Evolutionary conservation across 2,329 filamentous ascomycete genomes (phyloP).

Genomic region (Curvularia sp.): DNA sequence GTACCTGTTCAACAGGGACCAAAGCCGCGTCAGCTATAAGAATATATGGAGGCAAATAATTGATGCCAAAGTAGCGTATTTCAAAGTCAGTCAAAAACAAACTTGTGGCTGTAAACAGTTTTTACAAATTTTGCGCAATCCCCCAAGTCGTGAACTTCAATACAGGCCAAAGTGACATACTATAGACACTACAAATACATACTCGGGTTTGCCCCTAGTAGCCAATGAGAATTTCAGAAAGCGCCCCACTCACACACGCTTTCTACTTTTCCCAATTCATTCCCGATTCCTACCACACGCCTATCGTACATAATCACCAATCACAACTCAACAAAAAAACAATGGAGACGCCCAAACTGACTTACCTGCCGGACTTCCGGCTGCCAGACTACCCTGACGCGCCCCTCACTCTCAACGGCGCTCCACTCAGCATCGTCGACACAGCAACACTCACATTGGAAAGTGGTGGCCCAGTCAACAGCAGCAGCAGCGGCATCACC

Average conservation of each 20-base stretch:
- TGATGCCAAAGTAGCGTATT: background rate
- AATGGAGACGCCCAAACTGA: slow-evolving; percentile 13
- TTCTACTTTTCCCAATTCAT: slow-evolving; percentile 11
- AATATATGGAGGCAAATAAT: slow-evolving; percentile 16
- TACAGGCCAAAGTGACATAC: background rate
- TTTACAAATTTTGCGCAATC: background rate
- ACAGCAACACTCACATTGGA: slow-evolving; percentile 1
- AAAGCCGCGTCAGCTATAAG: slow-evolving; percentile 39
- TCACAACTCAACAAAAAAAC: background rate
- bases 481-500: background rate
- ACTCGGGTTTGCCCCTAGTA: background rate
- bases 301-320: background rate
- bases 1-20: slow-evolving; percentile 33
- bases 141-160: background rate
- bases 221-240: slow-evolving; percentile 9
- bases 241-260: slow-evolving; percentile 13
- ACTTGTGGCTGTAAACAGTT: background rate
- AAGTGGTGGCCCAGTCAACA: background rate
- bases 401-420: slow-evolving; percentile 14
- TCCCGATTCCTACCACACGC: slow-evolving; percentile 1
- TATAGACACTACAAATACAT: background rate
- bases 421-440: slow-evolving; percentile 20
- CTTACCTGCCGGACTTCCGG: slow-evolving; percentile 15
- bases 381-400: slow-evolving; percentile 24
- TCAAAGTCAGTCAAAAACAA: background rate